Evolutionary conservation across 2,329 filamentous ascomycete genomes (phyloP).

Genomic region (Gliomastix tumulicola): DNA sequence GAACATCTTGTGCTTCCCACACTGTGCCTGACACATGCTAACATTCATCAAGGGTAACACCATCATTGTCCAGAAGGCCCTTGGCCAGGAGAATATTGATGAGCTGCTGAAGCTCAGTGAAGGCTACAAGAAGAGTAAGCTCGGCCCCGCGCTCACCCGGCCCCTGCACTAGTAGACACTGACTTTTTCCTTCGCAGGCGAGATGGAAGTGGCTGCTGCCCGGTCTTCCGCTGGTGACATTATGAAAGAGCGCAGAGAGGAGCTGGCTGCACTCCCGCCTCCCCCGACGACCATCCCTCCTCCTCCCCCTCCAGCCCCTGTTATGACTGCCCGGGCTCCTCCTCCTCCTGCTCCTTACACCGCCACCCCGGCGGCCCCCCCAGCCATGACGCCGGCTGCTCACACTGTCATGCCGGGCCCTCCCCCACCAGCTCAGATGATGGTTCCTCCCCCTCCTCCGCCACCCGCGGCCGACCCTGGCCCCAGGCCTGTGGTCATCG

Average conservation of each 20-base stretch:
- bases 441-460: slow-evolving; percentile 17
- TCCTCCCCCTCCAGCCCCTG: slow-evolving; percentile 2
- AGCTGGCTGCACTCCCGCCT: slow-evolving; percentile 14
- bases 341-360: slow-evolving; percentile 14
- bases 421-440: slow-evolving; percentile 5
- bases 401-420: slow-evolving; percentile 2
- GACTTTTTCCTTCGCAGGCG: slow-evolving; percentile 18
- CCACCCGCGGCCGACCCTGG: slow-evolving; percentile 7
- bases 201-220: slow-evolving; percentile 34
- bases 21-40: slow-evolving; percentile 1
- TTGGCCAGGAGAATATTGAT: slow-evolving; percentile 88
- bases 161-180: not conserved
- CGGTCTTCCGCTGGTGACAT: slow-evolving; percentile 39
- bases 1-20: slow-evolving; percentile 13
- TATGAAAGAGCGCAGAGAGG: slow-evolving; percentile 38
- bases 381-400: not conserved
- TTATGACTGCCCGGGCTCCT: not conserved
- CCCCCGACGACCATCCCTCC: slow-evolving; percentile 8
- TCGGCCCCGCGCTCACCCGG: slow-evolving; percentile 4
- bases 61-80: slow-evolving; percentile 73
- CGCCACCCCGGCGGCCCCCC: slow-evolving; percentile 2
- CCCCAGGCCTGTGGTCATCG: slow-evolving; percentile 18
- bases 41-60: slow-evolving; percentile 56
- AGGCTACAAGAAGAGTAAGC: slow-evolving; percentile 58
- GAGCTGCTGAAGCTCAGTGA: slow-evolving; percentile 80